These are phyloP conservation scores for Tetrahymena malaccensis DNA, from an alignment of 73 alveolate genomes.

Conservation along the genomic window DNA sequence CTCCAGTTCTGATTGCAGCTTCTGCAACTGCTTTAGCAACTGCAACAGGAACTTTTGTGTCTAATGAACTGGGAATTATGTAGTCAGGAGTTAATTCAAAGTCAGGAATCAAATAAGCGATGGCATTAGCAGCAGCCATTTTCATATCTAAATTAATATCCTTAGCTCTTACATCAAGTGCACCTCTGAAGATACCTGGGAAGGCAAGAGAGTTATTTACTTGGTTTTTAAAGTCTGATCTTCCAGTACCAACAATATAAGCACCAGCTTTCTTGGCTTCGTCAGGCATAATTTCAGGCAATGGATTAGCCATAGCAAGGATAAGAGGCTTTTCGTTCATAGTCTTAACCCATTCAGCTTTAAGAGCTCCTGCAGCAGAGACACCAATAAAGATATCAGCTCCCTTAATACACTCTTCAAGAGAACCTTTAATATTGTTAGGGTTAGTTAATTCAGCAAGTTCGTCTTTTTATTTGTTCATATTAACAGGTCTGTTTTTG, in stretches of 20 bases:
- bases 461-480: conserved; percentile 74
- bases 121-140: conserved; percentile 81
- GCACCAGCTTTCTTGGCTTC: conserved; percentile 71
- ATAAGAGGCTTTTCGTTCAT: conserved; percentile 73
- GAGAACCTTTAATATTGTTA: conserved; percentile 36
- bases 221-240: conserved; percentile 83
- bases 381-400: conserved; percentile 81
- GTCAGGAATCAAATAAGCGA: conserved; percentile 54
- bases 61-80: conserved; percentile 82
- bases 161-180: conserved; percentile 81
- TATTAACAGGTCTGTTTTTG: conserved; percentile 71
- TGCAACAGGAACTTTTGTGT: conserved; percentile 53
- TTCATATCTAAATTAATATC: conserved; percentile 78
- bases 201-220: conserved; percentile 73
- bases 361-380: conserved; percentile 58
- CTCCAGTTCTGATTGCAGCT: conserved; percentile 59
- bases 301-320: conserved; percentile 82
- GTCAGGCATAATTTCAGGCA: conserved; percentile 82
- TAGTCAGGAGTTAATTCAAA: conserved; percentile 57
- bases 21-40: conserved; percentile 82
- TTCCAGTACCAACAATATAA: conserved; percentile 58
- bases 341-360: conserved; percentile 47
- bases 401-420: conserved; percentile 62
- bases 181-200: conserved; percentile 92
- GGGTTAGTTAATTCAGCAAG: conserved; percentile 54